Conservation (phyloP, 1,139 yeast species). For the Dujonia santamariae region DNA sequence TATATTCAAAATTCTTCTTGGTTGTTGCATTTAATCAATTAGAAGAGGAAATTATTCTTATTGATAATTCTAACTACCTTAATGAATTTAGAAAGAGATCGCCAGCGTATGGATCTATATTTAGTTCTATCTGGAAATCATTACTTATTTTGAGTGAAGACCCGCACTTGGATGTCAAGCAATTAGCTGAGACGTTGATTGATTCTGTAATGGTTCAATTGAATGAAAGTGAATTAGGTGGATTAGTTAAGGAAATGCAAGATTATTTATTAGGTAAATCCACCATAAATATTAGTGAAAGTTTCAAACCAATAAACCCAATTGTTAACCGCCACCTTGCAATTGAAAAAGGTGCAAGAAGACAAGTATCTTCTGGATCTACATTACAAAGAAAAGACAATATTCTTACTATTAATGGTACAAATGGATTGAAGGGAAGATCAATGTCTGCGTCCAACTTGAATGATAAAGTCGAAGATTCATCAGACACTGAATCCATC, state of each 20-base stretch:
- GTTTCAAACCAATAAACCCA: slow-evolving; percentile 34
- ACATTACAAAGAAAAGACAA: slow-evolving; percentile 27
- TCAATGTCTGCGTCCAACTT: slow-evolving; percentile 31
- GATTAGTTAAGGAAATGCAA: slow-evolving; percentile 63
- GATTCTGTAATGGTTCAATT: slow-evolving; percentile 70
- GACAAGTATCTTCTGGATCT: slow-evolving; percentile 36
- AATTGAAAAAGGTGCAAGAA: slow-evolving; percentile 14
- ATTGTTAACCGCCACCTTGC: slow-evolving; percentile 26
- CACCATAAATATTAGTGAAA: slow-evolving; percentile 39
- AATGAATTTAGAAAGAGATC: slow-evolving; percentile 60
- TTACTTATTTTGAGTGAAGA: slow-evolving; percentile 79
- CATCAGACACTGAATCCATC: slow-evolving; percentile 33
- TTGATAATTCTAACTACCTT: slow-evolving; percentile 57
- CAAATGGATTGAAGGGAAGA: slow-evolving; percentile 28
- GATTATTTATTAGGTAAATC: slow-evolving; percentile 56
- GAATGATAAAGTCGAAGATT: slow-evolving; percentile 13
- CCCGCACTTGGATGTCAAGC: slow-evolving; percentile 81
- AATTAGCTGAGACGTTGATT: slow-evolving; percentile 69
- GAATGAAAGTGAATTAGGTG: slow-evolving; percentile 65
- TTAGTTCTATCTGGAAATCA: slow-evolving; percentile 85
- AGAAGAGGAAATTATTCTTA: slow-evolving; percentile 72
- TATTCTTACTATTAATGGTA: slow-evolving; percentile 27
- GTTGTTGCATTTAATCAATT: slow-evolving; percentile 87
- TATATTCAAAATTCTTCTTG: slow-evolving; percentile 70
- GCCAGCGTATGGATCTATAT: slow-evolving; percentile 85